Base-by-base conservation (phyloP, 495 filamentous ascomycete species). In the Parathielavia hyrcaniae region DNA sequence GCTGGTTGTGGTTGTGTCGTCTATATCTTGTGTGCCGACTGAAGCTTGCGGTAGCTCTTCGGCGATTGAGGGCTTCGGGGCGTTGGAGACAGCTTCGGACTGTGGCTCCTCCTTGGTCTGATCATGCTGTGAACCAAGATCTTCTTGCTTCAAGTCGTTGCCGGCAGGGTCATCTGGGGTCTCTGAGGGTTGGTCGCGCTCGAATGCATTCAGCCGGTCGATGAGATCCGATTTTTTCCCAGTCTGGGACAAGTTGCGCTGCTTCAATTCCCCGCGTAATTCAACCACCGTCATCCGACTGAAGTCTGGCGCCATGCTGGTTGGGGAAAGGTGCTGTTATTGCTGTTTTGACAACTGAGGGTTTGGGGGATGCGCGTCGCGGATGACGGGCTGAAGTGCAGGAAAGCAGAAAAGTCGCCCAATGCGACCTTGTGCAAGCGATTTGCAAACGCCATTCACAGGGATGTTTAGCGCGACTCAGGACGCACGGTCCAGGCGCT, bases 191-290 rank as follows among this genome's bases (percentile, higher is more conserved):
- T 50, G 45, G 38, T 56, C 56, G 8, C 30, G 38, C 26, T 63
- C 61, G 16, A 44, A 56, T 10, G 46, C 41, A 7, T 19, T 45
- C 51, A 85, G 65, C 20, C 83, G 75, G 11, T 79, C 76, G 26
- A 86, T 72, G 13, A 86, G 74, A 9, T 75, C 75, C 11, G 78
- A 74, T 62, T 86, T 86, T 45, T 82, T 71, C 11, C 83, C 83
- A 16, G 75, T 73, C 35, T 77, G 75, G 0, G 79, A 68, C 6
- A 85, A 67, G 2, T 79, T 77, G 17, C 82, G 75, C 35, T 70
- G 72, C 68, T 81, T 85, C 17, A 86, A 70, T 66, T 83, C 79
- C 22, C 73, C 74, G 54, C 78, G 79, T 16, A 86, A 72, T 61
- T 86, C 81, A 12, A 79, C 70, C 35, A 86, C 83, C 62, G 80